Base-by-base conservation (phyloP, 139 green algal species). In the Coccomyxa sp. region DNA sequence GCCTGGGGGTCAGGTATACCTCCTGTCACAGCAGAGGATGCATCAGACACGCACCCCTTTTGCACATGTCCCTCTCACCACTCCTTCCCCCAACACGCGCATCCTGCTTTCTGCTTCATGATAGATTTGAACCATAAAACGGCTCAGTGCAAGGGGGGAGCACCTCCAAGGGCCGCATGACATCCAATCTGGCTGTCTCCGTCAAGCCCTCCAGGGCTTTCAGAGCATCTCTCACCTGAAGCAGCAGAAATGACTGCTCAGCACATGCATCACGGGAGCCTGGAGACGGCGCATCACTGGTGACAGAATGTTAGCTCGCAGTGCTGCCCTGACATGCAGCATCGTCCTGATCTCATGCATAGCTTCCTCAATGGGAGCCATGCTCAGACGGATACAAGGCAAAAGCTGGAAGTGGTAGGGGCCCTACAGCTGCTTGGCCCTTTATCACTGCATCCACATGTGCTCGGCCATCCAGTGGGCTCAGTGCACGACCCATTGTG, bases 131-230 rank as follows among this genome's bases (percentile, higher is more conserved):
- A 58, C 44, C 44, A 58, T 14, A 14, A 58, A 58, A 58, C 14
- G 14, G 44, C 44, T 14, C 10, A 58, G 44, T 27, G 44, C 44
- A 58, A 58, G 44, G 44, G 12, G 44, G 44, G 12, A 58, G 44
- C 64, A 71, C 64, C 64, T 77, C 72, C 41, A 77, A 18, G 0
- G 72, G 72, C 38, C 72, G 72, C 33, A 77, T 35, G 72, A 22
- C 72, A 38, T n/a, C 38, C 24, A 39, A 22, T 7, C 29, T 54
- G 16, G 14, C 14, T 31, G 18, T 31, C 22, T 64, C 72, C 18
- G 18, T 7, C 72, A 18, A 18, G 27, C 27, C n/a, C 39, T 54
- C 39, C 16, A 55, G 38, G 16, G 31, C 37, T 24, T n/a, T 55
- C 16, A 77, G 38, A 1, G 72, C 33, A 6, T 71, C 64, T 29